A percentile compares a stretch with the other conserved stretches of the same genome.
phyloP scores from a whole-genome alignment of 164 flowering plant species.

The Chimonanthus salicifolius region DNA sequence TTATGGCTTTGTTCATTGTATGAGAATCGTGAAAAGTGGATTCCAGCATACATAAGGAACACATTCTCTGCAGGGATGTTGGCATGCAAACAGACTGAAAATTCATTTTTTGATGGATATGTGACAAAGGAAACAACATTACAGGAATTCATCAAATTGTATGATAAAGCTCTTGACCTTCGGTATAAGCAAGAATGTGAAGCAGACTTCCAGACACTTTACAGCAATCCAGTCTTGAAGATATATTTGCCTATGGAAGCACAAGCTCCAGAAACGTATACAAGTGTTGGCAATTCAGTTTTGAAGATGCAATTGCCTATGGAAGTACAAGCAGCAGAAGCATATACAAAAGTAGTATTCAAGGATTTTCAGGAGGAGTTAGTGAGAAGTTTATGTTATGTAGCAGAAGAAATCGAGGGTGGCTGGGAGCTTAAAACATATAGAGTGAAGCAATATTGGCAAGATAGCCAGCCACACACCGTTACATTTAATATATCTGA shows the following conservation, averaged over 20 bases:
- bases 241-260: constrained; percentile 1
- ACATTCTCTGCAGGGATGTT: constrained; percentile 7
- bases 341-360: constrained; percentile 18
- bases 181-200: constrained; percentile 6
- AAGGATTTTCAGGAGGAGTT: constrained; percentile 8
- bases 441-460: constrained; percentile 6
- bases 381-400: background rate
- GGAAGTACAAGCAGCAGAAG: constrained; percentile 43
- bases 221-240: constrained; percentile 5
- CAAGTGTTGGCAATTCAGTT: constrained; percentile 1
- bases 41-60: constrained; percentile 1
- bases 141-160: constrained; percentile 1
- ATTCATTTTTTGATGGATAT: constrained; percentile 6
- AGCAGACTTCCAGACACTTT: constrained; percentile 7
- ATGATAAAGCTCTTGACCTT: constrained; percentile 3
- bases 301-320: constrained; percentile 25
- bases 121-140: background rate
- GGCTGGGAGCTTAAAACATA: constrained; percentile 2
- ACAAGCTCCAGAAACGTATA: constrained; percentile 1
- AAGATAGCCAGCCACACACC: background rate
- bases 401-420: background rate
- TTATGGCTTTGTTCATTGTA: constrained; percentile 5
- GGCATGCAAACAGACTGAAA: background rate
- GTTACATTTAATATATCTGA: constrained; percentile 7
- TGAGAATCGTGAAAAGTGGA: constrained; percentile 5